phyloP scores from a whole-genome alignment of 176 grass and related monocot genomes.

The Ananas comosus region DNA sequence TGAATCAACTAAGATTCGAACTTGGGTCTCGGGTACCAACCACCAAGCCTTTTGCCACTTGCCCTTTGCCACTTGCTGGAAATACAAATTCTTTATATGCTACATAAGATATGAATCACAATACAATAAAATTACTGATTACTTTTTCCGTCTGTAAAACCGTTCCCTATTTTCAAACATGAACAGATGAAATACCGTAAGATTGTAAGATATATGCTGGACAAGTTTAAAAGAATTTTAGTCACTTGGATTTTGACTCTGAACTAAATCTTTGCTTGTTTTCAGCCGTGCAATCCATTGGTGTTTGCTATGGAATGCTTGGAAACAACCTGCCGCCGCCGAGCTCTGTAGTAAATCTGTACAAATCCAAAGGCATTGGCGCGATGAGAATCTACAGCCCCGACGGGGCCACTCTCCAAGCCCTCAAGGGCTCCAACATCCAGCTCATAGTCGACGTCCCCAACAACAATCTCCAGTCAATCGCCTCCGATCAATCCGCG shows the following conservation, averaged over 20 bases:
- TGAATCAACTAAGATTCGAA: too few species aligned
- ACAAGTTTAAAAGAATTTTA: too few species aligned
- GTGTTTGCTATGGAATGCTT: constrained; percentile 58
- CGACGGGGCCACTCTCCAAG: constrained; percentile 17
- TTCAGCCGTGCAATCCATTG: constrained; percentile 48
- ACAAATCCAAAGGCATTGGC: constrained; percentile 35
- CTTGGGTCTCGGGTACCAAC: too few species aligned
- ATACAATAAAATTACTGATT: too few species aligned
- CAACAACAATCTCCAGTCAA: constrained; percentile 11
- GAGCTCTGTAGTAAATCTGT: constrained; percentile 42
- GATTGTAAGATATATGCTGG: too few species aligned
- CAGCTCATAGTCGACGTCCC: constrained; percentile 32
- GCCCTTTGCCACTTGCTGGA: too few species aligned
- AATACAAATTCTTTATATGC: too few species aligned
- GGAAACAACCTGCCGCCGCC: constrained; percentile 41
- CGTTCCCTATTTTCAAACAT: too few species aligned
- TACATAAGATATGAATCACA: too few species aligned
- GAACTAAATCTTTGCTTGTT: not conserved
- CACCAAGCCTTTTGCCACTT: too few species aligned
- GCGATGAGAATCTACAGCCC: constrained; percentile 53
- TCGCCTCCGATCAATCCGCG: constrained; percentile 21
- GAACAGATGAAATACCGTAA: too few species aligned
- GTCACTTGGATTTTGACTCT: not conserved
- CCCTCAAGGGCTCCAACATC: constrained; percentile 40
- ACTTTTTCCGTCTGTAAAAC: too few species aligned